These are phyloP conservation scores for Cucurbita pepo DNA, from an alignment of 306 rosid genomes.

Conservation along the genomic window DNA sequence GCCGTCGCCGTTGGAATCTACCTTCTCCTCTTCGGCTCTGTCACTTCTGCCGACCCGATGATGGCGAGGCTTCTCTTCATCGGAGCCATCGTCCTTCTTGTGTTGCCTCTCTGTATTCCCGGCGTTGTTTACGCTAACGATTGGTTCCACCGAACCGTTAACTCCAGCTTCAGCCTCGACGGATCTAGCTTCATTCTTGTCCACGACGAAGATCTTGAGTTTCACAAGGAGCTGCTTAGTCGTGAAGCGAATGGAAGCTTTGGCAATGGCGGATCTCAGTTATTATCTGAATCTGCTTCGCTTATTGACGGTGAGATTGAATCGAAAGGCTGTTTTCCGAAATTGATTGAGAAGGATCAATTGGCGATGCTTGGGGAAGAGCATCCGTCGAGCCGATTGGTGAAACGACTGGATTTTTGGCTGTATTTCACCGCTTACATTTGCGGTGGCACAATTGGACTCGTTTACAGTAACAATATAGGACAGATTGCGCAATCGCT, in stretches of 20 bases:
- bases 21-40: conserved; percentile 55
- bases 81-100: conserved; percentile 57
- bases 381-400: conserved; percentile 40
- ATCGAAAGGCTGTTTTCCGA: conserved; percentile 20
- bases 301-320: neutral
- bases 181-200: conserved; percentile 54
- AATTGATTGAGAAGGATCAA: conserved; percentile 32
- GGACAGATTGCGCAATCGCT: conserved; percentile 94
- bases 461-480: conserved; percentile 85
- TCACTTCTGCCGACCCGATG: conserved; percentile 17
- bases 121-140: conserved; percentile 56
- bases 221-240: conserved; percentile 59
- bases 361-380: conserved; percentile 77
- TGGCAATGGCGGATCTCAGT: neutral
- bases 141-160: conserved; percentile 41
- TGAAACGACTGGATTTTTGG: conserved; percentile 73
- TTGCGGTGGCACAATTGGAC: conserved; percentile 92
- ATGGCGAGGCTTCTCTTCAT: conserved; percentile 34
- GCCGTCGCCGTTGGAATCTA: conserved; percentile 70
- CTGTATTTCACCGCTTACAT: conserved; percentile 68
- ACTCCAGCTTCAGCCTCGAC: conserved; percentile 37
- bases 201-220: conserved; percentile 76
- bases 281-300: neutral
- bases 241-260: conserved; percentile 30
- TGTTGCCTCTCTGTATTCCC: conserved; percentile 57